These are phyloP conservation scores for Vanrija sp. DNA, from an alignment of 1,284 basidiomycete genomes.

Conservation along the genomic window DNA sequence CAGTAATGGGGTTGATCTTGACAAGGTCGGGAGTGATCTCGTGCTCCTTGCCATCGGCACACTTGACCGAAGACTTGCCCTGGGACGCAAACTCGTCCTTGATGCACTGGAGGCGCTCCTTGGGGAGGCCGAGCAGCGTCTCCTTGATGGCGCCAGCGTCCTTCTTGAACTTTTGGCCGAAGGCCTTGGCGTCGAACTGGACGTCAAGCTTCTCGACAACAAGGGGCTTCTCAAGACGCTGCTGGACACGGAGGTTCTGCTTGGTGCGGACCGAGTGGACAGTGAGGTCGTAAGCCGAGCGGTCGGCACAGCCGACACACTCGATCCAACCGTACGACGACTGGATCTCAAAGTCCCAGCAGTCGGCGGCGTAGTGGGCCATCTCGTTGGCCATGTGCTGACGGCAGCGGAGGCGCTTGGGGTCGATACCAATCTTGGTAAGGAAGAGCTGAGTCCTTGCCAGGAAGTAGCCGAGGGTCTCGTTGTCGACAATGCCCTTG, in stretches of 20 bases:
- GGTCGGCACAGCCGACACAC: slow-evolving; percentile 98
- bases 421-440: slow-evolving; percentile 86
- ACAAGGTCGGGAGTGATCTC: slow-evolving; percentile 70
- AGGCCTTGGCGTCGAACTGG: slow-evolving; percentile 79
- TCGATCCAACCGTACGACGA: slow-evolving; percentile 97
- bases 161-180: slow-evolving; percentile 87
- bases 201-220: slow-evolving; percentile 69
- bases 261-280: slow-evolving; percentile 57
- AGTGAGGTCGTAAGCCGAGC: slow-evolving; percentile 87
- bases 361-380: slow-evolving; percentile 98
- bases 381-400: slow-evolving; percentile 98
- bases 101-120: slow-evolving; percentile 64
- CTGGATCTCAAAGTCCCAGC: slow-evolving; percentile 98
- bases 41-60: slow-evolving; percentile 65
- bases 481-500: slow-evolving; percentile 82
- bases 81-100: slow-evolving; percentile 62
- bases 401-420: slow-evolving; percentile 79
- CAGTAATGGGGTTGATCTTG: slow-evolving; percentile 72
- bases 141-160: slow-evolving; percentile 72
- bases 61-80: slow-evolving; percentile 44
- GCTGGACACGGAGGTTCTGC: slow-evolving; percentile 72
- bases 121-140: slow-evolving; percentile 64
- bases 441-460: slow-evolving; percentile 90
- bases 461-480: slow-evolving; percentile 96
- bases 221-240: slow-evolving; percentile 77